Percentiles rank a stretch among this genome's conserved stretches.
These are phyloP conservation scores for Suhomyces emberorum DNA, from an alignment of 805 yeast species.

Conservation along the genomic window DNA sequence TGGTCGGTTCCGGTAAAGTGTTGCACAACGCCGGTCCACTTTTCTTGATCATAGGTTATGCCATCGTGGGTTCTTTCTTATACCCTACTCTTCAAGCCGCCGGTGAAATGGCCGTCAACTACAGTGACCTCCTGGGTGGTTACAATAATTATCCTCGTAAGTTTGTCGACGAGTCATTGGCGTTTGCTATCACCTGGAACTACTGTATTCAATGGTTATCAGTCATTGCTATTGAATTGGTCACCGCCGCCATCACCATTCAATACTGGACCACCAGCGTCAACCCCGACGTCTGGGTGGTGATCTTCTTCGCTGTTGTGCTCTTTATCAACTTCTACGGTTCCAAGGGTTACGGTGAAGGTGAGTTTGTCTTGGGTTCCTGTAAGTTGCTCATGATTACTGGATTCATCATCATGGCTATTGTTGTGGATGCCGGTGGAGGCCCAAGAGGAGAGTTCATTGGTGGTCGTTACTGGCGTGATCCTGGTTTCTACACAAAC, in stretches of 20 bases:
- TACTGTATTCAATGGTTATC: conserved; percentile 63
- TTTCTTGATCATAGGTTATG: conserved; percentile 30
- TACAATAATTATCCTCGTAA: conserved; percentile 55
- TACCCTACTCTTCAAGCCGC: conserved; percentile 40
- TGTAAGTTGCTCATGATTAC: conserved; percentile 34
- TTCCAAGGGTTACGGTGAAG: conserved; percentile 46
- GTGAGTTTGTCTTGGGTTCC: conserved; percentile 38
- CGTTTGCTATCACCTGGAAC: conserved; percentile 61
- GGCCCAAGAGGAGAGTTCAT: conserved; percentile 25
- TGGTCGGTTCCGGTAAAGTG: conserved; percentile 39
- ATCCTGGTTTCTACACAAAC: conserved; percentile 36
- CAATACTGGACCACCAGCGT: conserved; percentile 52
- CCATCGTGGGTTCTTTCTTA: conserved; percentile 34
- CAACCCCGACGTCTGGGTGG: conserved; percentile 56
- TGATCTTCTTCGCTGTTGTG: conserved; percentile 48
- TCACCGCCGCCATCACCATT: conserved; percentile 61
- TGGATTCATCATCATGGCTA: conserved; percentile 41
- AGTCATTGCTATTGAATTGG: conserved; percentile 61
- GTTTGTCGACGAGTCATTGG: conserved; percentile 54
- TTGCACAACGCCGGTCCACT: conserved; percentile 38
- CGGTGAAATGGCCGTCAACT: conserved; percentile 57
- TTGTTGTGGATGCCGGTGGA: conserved; percentile 36
- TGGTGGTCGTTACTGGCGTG: conserved; percentile 42
- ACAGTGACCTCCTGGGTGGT: conserved; percentile 57
- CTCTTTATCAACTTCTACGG: conserved; percentile 44